phyloP scores from a whole-genome alignment of 164 flowering plant species.

The Chimonanthus salicifolius region DNA sequence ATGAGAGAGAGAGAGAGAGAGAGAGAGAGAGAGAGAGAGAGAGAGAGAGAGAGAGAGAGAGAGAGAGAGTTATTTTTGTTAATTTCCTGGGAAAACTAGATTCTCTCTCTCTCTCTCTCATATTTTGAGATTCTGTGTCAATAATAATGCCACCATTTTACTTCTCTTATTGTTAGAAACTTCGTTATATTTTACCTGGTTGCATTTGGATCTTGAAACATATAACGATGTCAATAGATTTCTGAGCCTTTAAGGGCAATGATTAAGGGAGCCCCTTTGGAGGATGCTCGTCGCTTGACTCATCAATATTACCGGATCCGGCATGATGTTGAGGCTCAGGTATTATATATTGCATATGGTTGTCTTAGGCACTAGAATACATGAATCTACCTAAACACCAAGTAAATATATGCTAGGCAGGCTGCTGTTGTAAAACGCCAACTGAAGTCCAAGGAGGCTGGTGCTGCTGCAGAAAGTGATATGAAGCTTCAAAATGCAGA shows the following conservation, averaged over 20 bases:
- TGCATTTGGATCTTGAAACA: too few relatives aligned
- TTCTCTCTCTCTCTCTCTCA: too few relatives aligned
- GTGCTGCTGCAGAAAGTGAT: constrained; percentile 36
- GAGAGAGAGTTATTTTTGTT: too few relatives aligned
- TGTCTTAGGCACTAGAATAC: constrained; percentile 4
- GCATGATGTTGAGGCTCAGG: constrained; percentile 75
- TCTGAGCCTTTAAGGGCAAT: constrained; percentile 54
- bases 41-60: too few relatives aligned
- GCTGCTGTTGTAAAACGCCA: constrained; percentile 54
- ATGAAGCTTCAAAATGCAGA: constrained; percentile 57
- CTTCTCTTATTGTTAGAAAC: background rate
- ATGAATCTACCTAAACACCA: constrained; percentile 6
- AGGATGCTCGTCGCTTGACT: constrained; percentile 69
- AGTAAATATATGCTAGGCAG: constrained; percentile 26
- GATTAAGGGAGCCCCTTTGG: constrained; percentile 61
- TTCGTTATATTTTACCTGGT: background rate
- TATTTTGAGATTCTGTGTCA: too few relatives aligned
- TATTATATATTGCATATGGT: constrained; percentile 15
- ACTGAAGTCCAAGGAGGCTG: constrained; percentile 44
- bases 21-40: too few relatives aligned
- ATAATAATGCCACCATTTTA: background rate
- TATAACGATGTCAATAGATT: constrained; percentile 35
- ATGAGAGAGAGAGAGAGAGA: too few relatives aligned
- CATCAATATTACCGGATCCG: constrained; percentile 54
- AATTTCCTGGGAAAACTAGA: too few relatives aligned